A percentile compares a stretch with the other conserved stretches of the same genome.
Conservation (phyloP, 495 filamentous ascomycete species). For the Lasiosphaeria ovina region DNA sequence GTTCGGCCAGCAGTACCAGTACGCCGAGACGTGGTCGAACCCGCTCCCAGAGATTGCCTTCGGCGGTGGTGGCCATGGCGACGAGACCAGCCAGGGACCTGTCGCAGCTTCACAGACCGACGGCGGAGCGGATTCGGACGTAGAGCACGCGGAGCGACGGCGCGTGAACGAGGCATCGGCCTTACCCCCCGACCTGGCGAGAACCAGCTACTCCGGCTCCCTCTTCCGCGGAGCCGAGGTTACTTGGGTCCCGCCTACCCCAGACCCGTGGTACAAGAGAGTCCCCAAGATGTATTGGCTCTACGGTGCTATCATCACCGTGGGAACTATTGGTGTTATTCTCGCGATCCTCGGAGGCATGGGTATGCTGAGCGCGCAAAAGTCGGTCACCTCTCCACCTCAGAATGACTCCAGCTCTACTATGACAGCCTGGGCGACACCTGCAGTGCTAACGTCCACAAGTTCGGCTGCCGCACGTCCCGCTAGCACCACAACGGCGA, state of each 20-base stretch:
- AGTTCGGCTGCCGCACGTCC: slow-evolving; percentile 8
- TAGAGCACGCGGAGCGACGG: not conserved
- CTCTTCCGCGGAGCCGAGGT: slow-evolving; percentile 4
- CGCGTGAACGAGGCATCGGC: not conserved
- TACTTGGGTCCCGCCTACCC: slow-evolving; percentile 20
- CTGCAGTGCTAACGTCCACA: slow-evolving; percentile 13
- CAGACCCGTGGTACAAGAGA: slow-evolving; percentile 27
- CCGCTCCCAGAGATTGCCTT: slow-evolving; percentile 26
- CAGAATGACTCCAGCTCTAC: not conserved
- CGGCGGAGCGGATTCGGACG: slow-evolving; percentile 13
- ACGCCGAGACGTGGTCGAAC: slow-evolving; percentile 27
- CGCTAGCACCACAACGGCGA: slow-evolving; percentile 5
- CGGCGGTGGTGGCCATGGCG: not conserved
- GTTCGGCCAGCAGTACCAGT: slow-evolving; percentile 26
- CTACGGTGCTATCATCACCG: slow-evolving; percentile 13
- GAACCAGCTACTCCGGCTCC: slow-evolving; percentile 16
- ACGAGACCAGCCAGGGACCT: not conserved
- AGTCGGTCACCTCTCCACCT: slow-evolving; percentile 12
- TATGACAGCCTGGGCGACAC: not conserved
- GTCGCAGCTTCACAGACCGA: slow-evolving; percentile 8
- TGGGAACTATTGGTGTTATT: slow-evolving; percentile 25
- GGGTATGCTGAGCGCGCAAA: slow-evolving; percentile 13
- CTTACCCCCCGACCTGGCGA: not conserved
- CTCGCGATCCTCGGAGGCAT: slow-evolving; percentile 31
- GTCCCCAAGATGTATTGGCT: slow-evolving; percentile 21